These are phyloP conservation scores for Oenanthe sinensis DNA, from an alignment of 129 eudicot species.

Conservation along the genomic window DNA sequence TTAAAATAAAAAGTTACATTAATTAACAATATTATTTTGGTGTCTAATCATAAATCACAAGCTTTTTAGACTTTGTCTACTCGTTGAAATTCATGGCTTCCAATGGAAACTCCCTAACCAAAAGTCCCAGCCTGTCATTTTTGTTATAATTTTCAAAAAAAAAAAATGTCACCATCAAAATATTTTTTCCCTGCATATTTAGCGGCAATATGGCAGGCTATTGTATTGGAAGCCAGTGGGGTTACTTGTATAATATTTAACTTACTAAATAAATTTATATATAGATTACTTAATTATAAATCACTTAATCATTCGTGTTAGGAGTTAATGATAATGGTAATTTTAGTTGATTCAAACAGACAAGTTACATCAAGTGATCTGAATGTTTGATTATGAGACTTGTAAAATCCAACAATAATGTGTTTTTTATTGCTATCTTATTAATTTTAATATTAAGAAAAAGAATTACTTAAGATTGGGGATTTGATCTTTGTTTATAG, in stretches of 20 bases:
- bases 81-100: constrained; percentile 14
- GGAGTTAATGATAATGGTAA: background rate
- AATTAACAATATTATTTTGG: background rate
- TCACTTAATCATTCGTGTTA: background rate
- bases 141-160: background rate
- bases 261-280: background rate
- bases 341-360: background rate
- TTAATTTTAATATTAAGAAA: background rate
- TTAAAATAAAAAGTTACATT: constrained; percentile 13
- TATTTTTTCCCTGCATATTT: constrained; percentile 22
- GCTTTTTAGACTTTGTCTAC: background rate
- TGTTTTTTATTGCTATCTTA: background rate
- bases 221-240: background rate
- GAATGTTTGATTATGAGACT: background rate
- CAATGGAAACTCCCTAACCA: constrained; percentile 4
- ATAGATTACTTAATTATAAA: background rate
- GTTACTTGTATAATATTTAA: background rate
- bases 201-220: constrained; percentile 18
- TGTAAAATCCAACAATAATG: background rate
- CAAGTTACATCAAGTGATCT: constrained; percentile 9
- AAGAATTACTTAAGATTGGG: background rate
- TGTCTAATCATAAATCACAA: constrained; percentile 2
- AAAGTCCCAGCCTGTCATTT: constrained; percentile 17
- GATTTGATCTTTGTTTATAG: background rate
- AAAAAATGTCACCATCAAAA: background rate